Base-by-base conservation (phyloP, 2,329 filamentous ascomycete genomes). In the Triangularia setosa region DNA sequence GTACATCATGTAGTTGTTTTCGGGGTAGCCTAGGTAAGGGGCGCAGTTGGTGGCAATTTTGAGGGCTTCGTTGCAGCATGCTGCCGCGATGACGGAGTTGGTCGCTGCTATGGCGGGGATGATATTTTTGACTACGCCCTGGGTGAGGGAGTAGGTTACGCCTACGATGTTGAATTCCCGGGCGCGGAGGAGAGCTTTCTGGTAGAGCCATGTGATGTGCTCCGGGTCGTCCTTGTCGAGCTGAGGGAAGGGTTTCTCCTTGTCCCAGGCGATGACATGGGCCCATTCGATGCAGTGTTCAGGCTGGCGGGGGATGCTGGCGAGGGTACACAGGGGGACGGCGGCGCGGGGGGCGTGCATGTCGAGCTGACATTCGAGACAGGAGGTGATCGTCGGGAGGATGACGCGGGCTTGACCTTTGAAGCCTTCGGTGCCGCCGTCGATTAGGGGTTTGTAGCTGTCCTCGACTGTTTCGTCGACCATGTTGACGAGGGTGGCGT, bases 261-360 rank as follows among this genome's bases (percentile, higher is more conserved):
- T 86, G 67, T 97, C 93, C 95, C 95, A 99, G 48, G 95, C 95
- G 68, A 99, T 97, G 73, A 98, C 90, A 75, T 98, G 94, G 0
- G 95, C 96, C 95, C 95, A 99, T 79, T 99, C 95, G 73, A 99
- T 91, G 76, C 95, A 99, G 79, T 99, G 95, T 76, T 98, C 93
- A 0, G 95, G 95, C 75, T 99, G 95, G 14, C 95, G 90, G 9
- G 95, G 95, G 70, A 99, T 98, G 18, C 92, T 96, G 16, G 95
- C 95, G 64, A 99, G 88, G 3, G 95, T 99, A 77, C 95, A 99
- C 27, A 99, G 89, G 0, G 95, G 95, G 0, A 99, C 94, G 14
- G 95, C 93, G n/a, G 93, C 91, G 61, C 94, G 87, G n/a, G 95
- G 96, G 0, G 95, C 94, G 76, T 98, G 93, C 91, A 99, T 97